Base-by-base conservation (phyloP, 1,284 basidiomycete species). In the Schizophyllum amplum region DNA sequence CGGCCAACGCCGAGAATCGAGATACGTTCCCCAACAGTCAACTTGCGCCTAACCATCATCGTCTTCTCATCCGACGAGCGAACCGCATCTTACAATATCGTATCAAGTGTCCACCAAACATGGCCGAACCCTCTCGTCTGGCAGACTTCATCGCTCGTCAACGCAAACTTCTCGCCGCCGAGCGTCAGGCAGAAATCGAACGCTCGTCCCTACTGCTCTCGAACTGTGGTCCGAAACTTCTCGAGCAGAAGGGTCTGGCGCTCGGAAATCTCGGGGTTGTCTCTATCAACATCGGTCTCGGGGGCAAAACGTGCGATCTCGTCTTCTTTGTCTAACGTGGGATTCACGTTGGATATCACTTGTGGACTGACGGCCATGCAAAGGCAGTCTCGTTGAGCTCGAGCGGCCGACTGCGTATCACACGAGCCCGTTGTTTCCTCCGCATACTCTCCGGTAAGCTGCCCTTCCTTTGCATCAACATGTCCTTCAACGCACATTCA, bases 191-290 rank as follows among this genome's bases (percentile, higher is more conserved):
- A 46, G 94, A 97, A 67, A 82, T 94, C 60, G 86, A 91, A 59
- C 82, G 92, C 53, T 90, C 82, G 23, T 84, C 87, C 5, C 76
- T 96, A 9, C 72, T 96, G 25, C 79, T 94, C 47, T 88, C 90
- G 4, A 92, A 92, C 60, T 94, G 91, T 66, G 80, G 87, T 4
- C 88, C 89, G 0, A 92, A 86, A 64, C 73, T 95, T 11, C 79
- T 98, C 17, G 94, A 97, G 69, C 86, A 90, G 63, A 87, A 91
- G 63, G 94, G 94, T 1, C 75, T 98, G 4, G 87, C 91, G 1
- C 71, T 97, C 0, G 81, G 83, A 26, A 84, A 86, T 25, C 75
- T 98, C 7, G 84, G 87, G 0, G 76, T 94, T 0, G 77, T 81
- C 1, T 79, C 78, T 21, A 77, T 94, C 23, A 83, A 80, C 52